Evolutionary conservation across 345 rosid species (phyloP), one percentile per base, ranked within the genome.

Genomic region (Trapa bicornis): DNA sequence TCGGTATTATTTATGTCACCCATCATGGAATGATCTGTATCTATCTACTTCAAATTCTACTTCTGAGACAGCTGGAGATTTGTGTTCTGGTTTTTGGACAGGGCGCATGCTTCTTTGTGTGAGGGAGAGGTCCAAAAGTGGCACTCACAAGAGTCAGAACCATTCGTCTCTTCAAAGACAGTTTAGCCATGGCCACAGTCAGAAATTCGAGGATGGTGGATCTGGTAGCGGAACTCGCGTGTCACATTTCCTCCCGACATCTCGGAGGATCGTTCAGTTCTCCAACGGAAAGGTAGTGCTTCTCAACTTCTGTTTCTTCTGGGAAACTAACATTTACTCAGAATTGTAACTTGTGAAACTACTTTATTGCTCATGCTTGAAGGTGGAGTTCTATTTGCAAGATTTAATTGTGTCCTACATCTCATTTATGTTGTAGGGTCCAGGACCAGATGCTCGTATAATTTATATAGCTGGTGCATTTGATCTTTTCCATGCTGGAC

Each of bases 401-500:
- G 17, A 22, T 47, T 17, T 47, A 39, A 65, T 62, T 4, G 29
- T 50, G 60, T n/a, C 41, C 37, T 37, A 2, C 57, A 17, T 57
- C 36, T 50, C 48, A 57, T 0, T 64, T 73, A 65, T 73, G 65
- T 65, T 75, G 74, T 74, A 88, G 95, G 87, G 86, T n/a, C 86
- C 95, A 0, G 86, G 85, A 64, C 82, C 82, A 36, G 82, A 83
- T 75, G 85, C 91, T 67, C 87, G 82, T 50, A 80, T 88, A 68
- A 70, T 88, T 73, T 88, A 88, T 70, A 86, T 88, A 12, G 95
- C 80, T 71, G 95, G 95, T 47, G 95, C 89, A 56, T 88, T 88
- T 75, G 95, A 88, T 80, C 87, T 88, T 69, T 88, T 88, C 74
- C 91, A 86, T 80, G 95, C 95, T 50, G 95, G 95, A 64, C 95